Base-by-base conservation (phyloP, 2,329 filamentous ascomycete genomes). In the Conoideocrella luteorostrata region DNA sequence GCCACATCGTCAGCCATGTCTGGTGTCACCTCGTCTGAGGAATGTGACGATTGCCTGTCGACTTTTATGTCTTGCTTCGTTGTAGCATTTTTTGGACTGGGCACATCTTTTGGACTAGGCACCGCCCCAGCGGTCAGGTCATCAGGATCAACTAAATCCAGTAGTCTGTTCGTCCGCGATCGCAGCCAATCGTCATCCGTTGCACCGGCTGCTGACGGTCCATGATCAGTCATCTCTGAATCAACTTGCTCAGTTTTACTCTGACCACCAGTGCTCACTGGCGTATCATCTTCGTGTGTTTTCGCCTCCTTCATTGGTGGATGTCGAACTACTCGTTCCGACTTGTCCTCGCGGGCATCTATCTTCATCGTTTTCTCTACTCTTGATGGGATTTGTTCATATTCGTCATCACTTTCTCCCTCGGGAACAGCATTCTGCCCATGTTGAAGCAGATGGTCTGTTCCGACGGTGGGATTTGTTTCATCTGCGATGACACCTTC, bases 111-210 rank as follows among this genome's bases (percentile, higher is more conserved):
- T n/a, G n/a, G n/a, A n/a, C 30, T 41, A 29, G 47, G 24, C 44
- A 45, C 43, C n/a, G 46, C 47, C 47, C 40, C 39, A 23, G 52
- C 50, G 43, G 57, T 52, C 46, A 67, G 52, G 47, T 85, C 78
- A 47, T 83, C 83, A 34, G 88, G 84, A 55, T 95, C 88, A 43
- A 90, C 73, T 22, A 97, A 71, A 61, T 91, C 93, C 40, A 96
- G 73, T 39, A 95, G 70, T 55, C 91, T 79, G 65, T 84, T 96
- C 12, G 90, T 97, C 53, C 86, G 81, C 50, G 86, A 91, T 46
- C 91, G 82, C 53, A 96, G 72, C 93, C 93, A 98, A 64, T 97
- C 90, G 48, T 84, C 81, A 65, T 96, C 89, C 18, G 84, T 83
- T 3, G 82, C 72, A 40, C 70, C 68, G 52, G 59, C 44, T 53